These are phyloP conservation scores for Pythium dissotocum DNA, from an alignment of 352 stramenopile species.

Conservation along the genomic window DNA sequence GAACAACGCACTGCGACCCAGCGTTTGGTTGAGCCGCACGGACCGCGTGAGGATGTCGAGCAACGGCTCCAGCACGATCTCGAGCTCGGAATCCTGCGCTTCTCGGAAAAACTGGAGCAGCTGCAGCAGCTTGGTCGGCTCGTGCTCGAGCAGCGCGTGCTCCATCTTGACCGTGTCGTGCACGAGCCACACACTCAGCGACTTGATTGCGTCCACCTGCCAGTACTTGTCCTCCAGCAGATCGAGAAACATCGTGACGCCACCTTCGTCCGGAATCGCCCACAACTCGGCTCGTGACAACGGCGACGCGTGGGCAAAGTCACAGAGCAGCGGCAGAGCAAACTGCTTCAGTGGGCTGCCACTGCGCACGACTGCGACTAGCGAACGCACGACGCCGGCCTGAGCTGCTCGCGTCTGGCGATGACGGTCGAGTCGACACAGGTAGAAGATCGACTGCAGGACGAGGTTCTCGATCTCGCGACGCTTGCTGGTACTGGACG, in stretches of 20 bases:
- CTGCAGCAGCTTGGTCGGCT: constrained; percentile 64
- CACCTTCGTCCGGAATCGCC: constrained; percentile 50
- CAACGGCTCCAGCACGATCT: constrained; percentile 78
- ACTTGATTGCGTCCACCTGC: constrained; percentile 90
- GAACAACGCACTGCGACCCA: constrained; percentile 84
- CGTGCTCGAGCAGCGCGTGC: constrained; percentile 52
- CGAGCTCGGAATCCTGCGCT: constrained; percentile 69
- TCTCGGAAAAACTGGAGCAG: constrained; percentile 71
- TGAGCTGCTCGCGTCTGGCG: constrained; percentile 88
- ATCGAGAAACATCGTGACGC: constrained; percentile 85
- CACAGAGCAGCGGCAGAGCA: constrained; percentile 90
- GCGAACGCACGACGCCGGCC: constrained; percentile 88
- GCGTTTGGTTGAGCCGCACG: constrained; percentile 79
- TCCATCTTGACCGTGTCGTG: constrained; percentile 87
- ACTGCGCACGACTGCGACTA: constrained; percentile 84
- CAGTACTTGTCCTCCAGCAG: constrained; percentile 89
- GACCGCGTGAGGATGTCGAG: constrained; percentile 81
- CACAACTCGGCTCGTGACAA: constrained; percentile 85
- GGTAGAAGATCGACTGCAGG: constrained; percentile 92
- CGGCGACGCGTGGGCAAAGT: constrained; percentile 89
- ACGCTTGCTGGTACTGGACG: constrained; percentile 34
- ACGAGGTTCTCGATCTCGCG: constrained; percentile 92
- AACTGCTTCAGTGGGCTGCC: constrained; percentile 91
- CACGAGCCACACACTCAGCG: constrained; percentile 83
- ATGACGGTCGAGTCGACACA: constrained; percentile 92